Evolutionary conservation across 2,329 filamentous ascomycete species (phyloP).

Genomic region (Myriosclerotinia curreyana): DNA sequence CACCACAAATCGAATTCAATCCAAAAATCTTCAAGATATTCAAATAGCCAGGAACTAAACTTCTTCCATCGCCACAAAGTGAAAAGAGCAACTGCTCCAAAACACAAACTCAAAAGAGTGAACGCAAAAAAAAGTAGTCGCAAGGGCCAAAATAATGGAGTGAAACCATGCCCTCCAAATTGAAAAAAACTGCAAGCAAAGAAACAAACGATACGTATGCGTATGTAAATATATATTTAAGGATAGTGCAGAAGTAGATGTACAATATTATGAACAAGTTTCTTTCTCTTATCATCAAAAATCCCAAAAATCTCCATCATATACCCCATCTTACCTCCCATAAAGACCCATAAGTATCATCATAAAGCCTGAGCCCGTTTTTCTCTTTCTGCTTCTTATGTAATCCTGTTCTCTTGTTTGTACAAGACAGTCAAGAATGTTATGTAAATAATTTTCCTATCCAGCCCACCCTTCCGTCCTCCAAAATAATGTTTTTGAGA

Average conservation of each 20-base stretch:
- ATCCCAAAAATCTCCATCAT: background rate
- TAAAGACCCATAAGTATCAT: constrained; percentile 25
- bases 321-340: constrained; percentile 3
- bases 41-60: background rate
- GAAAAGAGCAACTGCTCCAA: background rate
- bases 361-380: constrained; percentile 11
- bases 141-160: constrained; percentile 2
- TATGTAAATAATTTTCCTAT: constrained; percentile 1
- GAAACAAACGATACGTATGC: background rate
- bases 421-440: constrained; percentile 17
- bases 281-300: constrained; percentile 15
- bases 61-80: background rate
- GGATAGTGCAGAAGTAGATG: constrained; percentile 33
- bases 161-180: background rate
- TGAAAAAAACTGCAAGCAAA: background rate
- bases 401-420: constrained; percentile 6
- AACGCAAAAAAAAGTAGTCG: background rate
- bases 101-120: background rate
- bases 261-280: constrained; percentile 32
- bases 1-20: background rate
- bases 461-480: constrained; percentile 6
- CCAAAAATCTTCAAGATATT: background rate
- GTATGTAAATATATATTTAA: constrained; percentile 24
- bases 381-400: constrained; percentile 15
- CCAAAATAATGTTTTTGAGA: constrained; percentile 16